Base-by-base conservation (phyloP, 805 yeast genomes). In the Ogataea trehalophila region DNA sequence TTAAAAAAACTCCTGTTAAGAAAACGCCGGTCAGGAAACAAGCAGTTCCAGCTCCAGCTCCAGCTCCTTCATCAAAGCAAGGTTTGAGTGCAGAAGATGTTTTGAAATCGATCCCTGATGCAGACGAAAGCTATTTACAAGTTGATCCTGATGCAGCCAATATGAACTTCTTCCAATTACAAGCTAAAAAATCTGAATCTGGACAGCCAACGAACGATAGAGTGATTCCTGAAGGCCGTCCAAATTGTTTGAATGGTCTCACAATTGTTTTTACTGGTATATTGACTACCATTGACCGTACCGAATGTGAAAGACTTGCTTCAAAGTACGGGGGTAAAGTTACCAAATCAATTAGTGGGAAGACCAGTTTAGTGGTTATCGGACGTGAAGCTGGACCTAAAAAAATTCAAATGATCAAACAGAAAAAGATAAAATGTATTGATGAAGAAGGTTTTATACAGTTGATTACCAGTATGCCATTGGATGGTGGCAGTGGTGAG, bases 381-480 rank as follows among this genome's bases (percentile, higher is more conserved):
- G 99, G 99, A 7, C 89, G 77, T 44, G 97, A 94, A 55, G 98
- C 99, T 2, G 99, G 99, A 0, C 97, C 98, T 2, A 81, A 89
- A n/a, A 94, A 94, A 66, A 80, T 94, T 39, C 79, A 80, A 57
- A 87, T 83, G 59, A 92, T 95, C 54, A 83, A 80, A 57, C 78
- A 80, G 44, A 71, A 83, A 53, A 76, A 79, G 7, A 80, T 88
- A 46, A 91, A 91, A 66, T 89, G 95, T 37, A 84, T 92, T 50
- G 83, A 80, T 58, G 96, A 94, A 65, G 87, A 79, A 11, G 98
- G 98, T 0, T 90, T 94, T 56, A 67, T 87, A 37, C 80, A 82
- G 53, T 71, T 94, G 53, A 73, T 94, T 41, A 58, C 72, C 20
- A 77, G 80, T 6, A 87, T 92, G 94, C 98, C 99, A 0, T 83